phyloP scores from a whole-genome alignment of 345 rosid genomes.

The Microcos paniculata region DNA sequence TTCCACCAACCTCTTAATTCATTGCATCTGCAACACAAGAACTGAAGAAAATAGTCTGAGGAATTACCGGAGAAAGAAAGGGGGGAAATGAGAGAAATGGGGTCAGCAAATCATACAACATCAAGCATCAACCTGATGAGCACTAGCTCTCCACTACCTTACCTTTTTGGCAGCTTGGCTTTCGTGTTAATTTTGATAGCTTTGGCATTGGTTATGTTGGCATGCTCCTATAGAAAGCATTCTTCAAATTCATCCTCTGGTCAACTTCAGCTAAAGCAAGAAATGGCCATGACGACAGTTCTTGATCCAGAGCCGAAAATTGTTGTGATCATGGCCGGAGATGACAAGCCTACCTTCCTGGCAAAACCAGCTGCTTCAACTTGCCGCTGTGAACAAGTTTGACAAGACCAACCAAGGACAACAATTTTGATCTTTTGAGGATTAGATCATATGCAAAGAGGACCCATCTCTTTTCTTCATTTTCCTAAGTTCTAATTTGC shows the following conservation, averaged over 20 bases:
- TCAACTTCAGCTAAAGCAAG: not conserved
- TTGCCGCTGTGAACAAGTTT: constrained; percentile 28
- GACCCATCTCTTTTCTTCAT: not conserved
- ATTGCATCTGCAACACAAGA: not conserved
- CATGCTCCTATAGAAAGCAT: constrained; percentile 30
- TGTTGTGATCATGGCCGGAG: constrained; percentile 61
- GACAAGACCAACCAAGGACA: not conserved
- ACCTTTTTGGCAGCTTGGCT: constrained; percentile 44
- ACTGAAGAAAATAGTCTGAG: not conserved
- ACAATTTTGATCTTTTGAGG: not conserved
- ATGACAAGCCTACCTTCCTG: constrained; percentile 46
- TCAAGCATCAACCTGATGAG: constrained; percentile 32
- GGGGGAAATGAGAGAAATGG: not conserved
- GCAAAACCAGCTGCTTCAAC: constrained; percentile 38
- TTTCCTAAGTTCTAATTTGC: not conserved
- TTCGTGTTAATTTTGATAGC: constrained; percentile 34
- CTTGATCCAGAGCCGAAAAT: constrained; percentile 37
- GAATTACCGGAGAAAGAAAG: not conserved
- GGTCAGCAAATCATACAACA: constrained; percentile 10
- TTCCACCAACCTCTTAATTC: not conserved
- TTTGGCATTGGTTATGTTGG: constrained; percentile 33
- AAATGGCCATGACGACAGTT: not conserved
- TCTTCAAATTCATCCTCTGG: constrained; percentile 13
- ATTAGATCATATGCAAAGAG: not conserved
- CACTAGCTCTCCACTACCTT: constrained; percentile 38